A percentile compares a stretch with the other conserved stretches of the same genome.
Evolutionary conservation across 306 rosid species (phyloP).

Genomic region (Begonia loranthoides): DNA sequence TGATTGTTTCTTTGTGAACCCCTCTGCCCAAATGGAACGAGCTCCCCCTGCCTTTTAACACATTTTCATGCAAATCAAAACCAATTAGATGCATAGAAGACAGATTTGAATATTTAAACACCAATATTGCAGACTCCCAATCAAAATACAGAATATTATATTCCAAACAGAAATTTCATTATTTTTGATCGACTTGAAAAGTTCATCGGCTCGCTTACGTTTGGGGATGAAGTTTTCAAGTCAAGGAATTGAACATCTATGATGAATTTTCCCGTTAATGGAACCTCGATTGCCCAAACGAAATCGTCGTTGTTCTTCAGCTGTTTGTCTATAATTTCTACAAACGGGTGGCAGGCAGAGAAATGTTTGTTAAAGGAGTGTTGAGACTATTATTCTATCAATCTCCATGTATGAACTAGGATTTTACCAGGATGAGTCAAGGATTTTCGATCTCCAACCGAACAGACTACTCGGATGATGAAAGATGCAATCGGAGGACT

Average conservation of each 20-base stretch:
- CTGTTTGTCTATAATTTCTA: conserved; percentile 67
- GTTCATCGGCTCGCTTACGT: conserved; percentile 27
- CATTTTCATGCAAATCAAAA: not conserved
- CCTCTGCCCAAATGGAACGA: conserved; percentile 72
- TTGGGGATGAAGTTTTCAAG: conserved; percentile 57
- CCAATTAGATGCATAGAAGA: not conserved
- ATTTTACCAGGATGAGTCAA: conserved; percentile 70
- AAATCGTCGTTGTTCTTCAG: conserved; percentile 78
- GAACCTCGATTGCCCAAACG: conserved; percentile 89
- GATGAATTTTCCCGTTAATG: conserved; percentile 85
- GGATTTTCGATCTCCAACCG: conserved; percentile 67
- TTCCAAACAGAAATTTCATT: not conserved
- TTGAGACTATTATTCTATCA: not conserved
- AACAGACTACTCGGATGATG: conserved; percentile 55
- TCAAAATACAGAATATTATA: too few relatives aligned
- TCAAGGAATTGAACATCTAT: conserved; percentile 93
- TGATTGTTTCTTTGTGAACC: conserved; percentile 37
- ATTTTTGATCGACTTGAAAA: conserved; percentile 3
- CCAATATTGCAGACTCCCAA: not conserved
- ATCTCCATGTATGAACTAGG: not conserved
- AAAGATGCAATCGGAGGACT: conserved; percentile 94
- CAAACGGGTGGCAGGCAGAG: conserved; percentile 7
- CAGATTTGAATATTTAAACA: not conserved
- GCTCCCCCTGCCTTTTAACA: conserved; percentile 56
- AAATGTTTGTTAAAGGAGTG: not conserved